These are phyloP conservation scores for Trichophyton verrucosum DNA, from an alignment of 2,329 filamentous ascomycete genomes.

Conservation along the genomic window DNA sequence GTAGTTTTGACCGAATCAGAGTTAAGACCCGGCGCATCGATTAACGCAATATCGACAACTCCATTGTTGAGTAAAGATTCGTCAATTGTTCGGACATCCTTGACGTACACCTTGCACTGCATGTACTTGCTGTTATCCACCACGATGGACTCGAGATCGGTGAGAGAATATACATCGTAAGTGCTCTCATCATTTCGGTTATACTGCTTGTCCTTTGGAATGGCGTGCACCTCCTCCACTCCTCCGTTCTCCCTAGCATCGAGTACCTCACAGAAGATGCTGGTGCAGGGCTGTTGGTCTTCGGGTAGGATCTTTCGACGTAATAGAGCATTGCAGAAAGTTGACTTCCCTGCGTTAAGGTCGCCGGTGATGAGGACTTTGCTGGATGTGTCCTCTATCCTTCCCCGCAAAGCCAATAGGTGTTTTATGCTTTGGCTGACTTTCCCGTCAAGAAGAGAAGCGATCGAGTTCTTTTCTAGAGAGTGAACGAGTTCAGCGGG, in stretches of 20 bases:
- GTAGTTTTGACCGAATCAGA: conserved; percentile 95
- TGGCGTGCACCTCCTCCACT: conserved; percentile 88
- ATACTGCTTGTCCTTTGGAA: conserved; percentile 69
- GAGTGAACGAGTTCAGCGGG: conserved; percentile 91
- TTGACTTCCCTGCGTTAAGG: conserved; percentile 93
- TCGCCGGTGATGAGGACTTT: conserved; percentile 95
- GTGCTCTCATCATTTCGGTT: conserved; percentile 86
- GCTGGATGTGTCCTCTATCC: conserved; percentile 93
- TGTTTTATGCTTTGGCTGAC: conserved; percentile 91
- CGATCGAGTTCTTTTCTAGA: conserved; percentile 80
- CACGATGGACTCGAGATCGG: conserved; percentile 77
- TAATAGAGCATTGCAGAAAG: conserved; percentile 94
- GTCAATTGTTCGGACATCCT: conserved; percentile 76
- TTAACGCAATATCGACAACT: conserved; percentile 93
- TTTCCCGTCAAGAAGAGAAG: conserved; percentile 81
- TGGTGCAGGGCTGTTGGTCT: conserved; percentile 95
- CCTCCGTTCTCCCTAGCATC: conserved; percentile 84
- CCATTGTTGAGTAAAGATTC: conserved; percentile 94
- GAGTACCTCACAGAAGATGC: conserved; percentile 94
- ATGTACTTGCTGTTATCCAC: conserved; percentile 77
- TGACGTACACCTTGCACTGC: conserved; percentile 94
- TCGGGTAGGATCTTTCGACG: conserved; percentile 87
- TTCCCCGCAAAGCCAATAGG: conserved; percentile 69
- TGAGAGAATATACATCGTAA: conserved; percentile 71
- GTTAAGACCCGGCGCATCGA: conserved; percentile 91